These are phyloP conservation scores for Huntiella omanensis DNA, from an alignment of 2,329 filamentous ascomycete genomes.

Conservation along the genomic window DNA sequence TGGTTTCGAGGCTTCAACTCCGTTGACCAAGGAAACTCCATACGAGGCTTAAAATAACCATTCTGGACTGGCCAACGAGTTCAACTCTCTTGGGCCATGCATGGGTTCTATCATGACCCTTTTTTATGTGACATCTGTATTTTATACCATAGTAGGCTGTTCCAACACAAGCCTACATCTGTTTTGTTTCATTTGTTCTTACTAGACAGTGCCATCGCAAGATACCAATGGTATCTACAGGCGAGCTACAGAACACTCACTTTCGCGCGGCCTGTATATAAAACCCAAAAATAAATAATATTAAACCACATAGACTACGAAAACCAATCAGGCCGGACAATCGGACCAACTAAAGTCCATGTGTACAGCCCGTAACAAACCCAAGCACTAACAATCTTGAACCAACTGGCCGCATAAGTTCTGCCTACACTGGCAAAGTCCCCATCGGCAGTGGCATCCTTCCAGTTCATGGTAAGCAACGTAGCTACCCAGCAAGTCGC, in stretches of 20 bases:
- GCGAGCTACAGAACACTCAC: conserved; percentile 13
- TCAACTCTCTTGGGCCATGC: conserved; percentile 5
- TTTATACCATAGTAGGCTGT: conserved; percentile 8
- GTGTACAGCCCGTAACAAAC: conserved; percentile 86
- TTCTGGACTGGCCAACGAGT: not conserved
- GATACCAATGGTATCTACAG: not conserved
- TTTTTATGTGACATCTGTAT: conserved; percentile 1
- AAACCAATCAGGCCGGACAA: conserved; percentile 72
- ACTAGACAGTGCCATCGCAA: too few species aligned
- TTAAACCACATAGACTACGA: not conserved
- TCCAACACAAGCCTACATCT: conserved; percentile 10
- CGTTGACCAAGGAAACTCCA: conserved; percentile 8
- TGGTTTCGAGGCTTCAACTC: conserved; percentile 11
- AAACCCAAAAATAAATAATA: not conserved
- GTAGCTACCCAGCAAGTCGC: conserved; percentile 93
- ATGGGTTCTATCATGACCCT: not conserved
- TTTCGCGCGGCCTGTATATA: not conserved
- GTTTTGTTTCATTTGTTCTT: conserved; percentile 2
- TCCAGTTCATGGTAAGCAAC: conserved; percentile 57
- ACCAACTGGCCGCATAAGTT: conserved; percentile 96
- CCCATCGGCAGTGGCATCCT: conserved; percentile 40
- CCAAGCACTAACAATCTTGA: conserved; percentile 97
- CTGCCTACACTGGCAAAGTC: conserved; percentile 85
- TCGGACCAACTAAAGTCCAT: conserved; percentile 80
- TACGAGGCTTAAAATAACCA: not conserved